These are phyloP conservation scores for Aspergillus coremiiformis DNA, from an alignment of 495 filamentous ascomycete genomes.

Conservation along the genomic window DNA sequence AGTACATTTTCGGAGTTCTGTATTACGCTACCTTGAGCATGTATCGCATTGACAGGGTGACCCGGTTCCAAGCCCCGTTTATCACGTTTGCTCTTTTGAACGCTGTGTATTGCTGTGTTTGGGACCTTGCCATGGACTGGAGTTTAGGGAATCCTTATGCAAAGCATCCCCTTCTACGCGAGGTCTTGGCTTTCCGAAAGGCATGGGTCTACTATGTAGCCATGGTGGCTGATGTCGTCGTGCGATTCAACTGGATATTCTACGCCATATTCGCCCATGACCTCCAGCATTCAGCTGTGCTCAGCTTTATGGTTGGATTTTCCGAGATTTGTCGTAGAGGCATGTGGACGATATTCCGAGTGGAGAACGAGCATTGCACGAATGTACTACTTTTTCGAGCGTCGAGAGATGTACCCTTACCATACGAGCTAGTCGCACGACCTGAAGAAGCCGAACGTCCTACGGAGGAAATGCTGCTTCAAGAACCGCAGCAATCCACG, in stretches of 20 bases:
- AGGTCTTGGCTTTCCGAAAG: conserved; percentile 67
- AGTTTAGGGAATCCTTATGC: conserved; percentile 72
- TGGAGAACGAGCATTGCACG: conserved; percentile 93
- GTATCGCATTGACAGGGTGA: conserved; percentile 64
- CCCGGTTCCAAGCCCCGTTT: conserved; percentile 57
- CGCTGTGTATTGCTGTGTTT: conserved; percentile 75
- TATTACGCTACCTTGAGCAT: conserved; percentile 69
- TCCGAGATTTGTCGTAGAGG: conserved; percentile 76
- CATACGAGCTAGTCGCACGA: conserved; percentile 54
- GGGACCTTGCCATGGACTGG: conserved; percentile 98
- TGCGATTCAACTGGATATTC: conserved; percentile 93
- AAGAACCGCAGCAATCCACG: conserved; percentile 24
- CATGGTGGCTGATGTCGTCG: conserved; percentile 76
- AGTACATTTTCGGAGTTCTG: conserved; percentile 80
- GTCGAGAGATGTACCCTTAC: conserved; percentile 69
- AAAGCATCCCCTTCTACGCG: conserved; percentile 62
- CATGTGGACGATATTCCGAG: conserved; percentile 85
- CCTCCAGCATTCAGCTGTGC: conserved; percentile 69
- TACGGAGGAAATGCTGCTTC: conserved; percentile 21
- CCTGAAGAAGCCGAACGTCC: conserved; percentile 15
- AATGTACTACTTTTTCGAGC: conserved; percentile 84
- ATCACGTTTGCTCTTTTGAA: conserved; percentile 75
- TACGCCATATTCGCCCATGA: conserved; percentile 77
- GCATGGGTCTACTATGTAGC: conserved; percentile 77
- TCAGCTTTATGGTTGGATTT: conserved; percentile 67